Evolutionary conservation across 805 yeast species (phyloP).

Genomic region (Kodamaea neixiangensis): DNA sequence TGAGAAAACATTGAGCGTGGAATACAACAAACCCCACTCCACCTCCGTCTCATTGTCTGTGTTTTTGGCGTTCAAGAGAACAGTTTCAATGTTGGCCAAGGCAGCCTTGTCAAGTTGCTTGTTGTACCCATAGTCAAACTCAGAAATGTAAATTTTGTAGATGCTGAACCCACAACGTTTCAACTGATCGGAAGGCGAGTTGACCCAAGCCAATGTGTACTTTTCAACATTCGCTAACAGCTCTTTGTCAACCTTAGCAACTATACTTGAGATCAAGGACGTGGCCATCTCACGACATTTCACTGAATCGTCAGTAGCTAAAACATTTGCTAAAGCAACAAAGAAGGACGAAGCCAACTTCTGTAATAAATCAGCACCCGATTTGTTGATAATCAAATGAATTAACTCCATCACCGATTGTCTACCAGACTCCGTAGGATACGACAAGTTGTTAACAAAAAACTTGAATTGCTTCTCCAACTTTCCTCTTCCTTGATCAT

Average conservation of each 20-base stretch:
- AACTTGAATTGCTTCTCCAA: slow-evolving; percentile 80
- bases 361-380: slow-evolving; percentile 57
- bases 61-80: slow-evolving; percentile 34
- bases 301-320: slow-evolving; percentile 74
- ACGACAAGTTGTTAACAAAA: slow-evolving; percentile 75
- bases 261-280: slow-evolving; percentile 54
- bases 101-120: slow-evolving; percentile 43
- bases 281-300: slow-evolving; percentile 85
- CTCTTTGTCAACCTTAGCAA: slow-evolving; percentile 47
- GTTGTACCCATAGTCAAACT: slow-evolving; percentile 45
- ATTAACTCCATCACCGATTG: slow-evolving; percentile 88
- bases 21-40: slow-evolving; percentile 79
- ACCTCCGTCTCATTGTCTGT: slow-evolving; percentile 36
- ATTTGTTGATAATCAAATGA: slow-evolving; percentile 65
- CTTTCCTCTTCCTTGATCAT: slow-evolving; percentile 88
- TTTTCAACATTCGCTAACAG: slow-evolving; percentile 41
- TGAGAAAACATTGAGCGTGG: slow-evolving; percentile 56
- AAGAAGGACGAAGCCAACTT: slow-evolving; percentile 76
- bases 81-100: slow-evolving; percentile 22
- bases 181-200: slow-evolving; percentile 49
- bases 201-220: slow-evolving; percentile 62
- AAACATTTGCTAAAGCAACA: slow-evolving; percentile 74
- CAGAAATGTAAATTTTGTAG: slow-evolving; percentile 59
- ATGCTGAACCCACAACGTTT: slow-evolving; percentile 74
- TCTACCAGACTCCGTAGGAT: slow-evolving; percentile 84